Percentiles rank a stretch among this genome's conserved stretches.
Conservation (phyloP, 208 protist species). For the Leishmania braziliensis region DNA sequence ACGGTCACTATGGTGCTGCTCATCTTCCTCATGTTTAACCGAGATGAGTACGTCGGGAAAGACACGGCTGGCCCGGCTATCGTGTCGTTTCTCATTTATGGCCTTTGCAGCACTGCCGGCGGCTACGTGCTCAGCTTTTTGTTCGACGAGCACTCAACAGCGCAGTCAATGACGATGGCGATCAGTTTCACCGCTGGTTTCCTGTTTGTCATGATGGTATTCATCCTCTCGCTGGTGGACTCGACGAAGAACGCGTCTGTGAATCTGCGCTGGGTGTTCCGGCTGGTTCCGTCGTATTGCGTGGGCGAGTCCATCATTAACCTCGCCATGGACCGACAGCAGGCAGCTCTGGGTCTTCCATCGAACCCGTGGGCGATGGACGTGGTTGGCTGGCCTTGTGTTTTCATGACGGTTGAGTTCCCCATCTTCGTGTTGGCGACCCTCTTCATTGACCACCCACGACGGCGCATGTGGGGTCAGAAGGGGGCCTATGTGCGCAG, state of each 20-base stretch:
- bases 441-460: constrained; percentile 73
- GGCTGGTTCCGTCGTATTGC: constrained; percentile 74
- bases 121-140: constrained; percentile 63
- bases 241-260: constrained; percentile 40
- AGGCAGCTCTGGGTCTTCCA: constrained; percentile 26
- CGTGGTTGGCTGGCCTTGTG: constrained; percentile 47
- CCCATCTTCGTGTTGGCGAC: constrained; percentile 58
- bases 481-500: constrained; percentile 23
- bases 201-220: constrained; percentile 60
- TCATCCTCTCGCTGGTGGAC: constrained; percentile 49
- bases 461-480: constrained; percentile 38
- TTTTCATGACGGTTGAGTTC: constrained; percentile 69
- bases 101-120: constrained; percentile 48
- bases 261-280: constrained; percentile 59
- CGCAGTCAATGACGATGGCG: constrained; percentile 69
- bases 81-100: constrained; percentile 61
- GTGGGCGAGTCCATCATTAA: constrained; percentile 82
- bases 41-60: constrained; percentile 57
- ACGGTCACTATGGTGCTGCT: constrained; percentile 59
- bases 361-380: constrained; percentile 40
- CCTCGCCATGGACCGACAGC: constrained; percentile 41
- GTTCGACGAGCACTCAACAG: constrained; percentile 67
- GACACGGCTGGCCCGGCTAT: constrained; percentile 45
- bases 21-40: constrained; percentile 67
- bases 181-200: constrained; percentile 82